Conservation (phyloP, 495 filamentous ascomycete genomes). For the Aspergillus incahuasiensis region DNA sequence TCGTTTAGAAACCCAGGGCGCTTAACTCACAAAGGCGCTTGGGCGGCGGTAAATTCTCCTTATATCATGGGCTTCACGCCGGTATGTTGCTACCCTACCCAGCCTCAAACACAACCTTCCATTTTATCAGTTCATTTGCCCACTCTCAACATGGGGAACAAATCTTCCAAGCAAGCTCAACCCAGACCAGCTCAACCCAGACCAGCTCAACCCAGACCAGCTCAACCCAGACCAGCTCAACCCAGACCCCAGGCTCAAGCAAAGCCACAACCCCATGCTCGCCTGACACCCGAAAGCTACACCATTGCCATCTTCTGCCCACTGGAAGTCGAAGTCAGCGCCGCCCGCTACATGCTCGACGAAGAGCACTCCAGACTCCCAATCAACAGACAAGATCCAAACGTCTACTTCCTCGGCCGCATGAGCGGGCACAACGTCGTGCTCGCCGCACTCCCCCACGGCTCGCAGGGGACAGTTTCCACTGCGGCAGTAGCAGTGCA, state of each 20-base stretch:
- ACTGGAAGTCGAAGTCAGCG: slow-evolving; percentile 24
- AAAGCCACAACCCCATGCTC: background rate
- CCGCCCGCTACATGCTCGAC: slow-evolving; percentile 28
- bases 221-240: too few species aligned
- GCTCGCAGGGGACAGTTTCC: slow-evolving; percentile 23
- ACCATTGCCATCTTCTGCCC: slow-evolving; percentile 33
- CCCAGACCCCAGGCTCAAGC: background rate
- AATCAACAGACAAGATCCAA: slow-evolving; percentile 15
- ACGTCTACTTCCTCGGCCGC: slow-evolving; percentile 28
- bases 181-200: too few species aligned
- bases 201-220: too few species aligned
- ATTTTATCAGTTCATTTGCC: too few species aligned
- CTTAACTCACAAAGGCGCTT: too few species aligned
- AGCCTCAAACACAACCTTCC: too few species aligned
- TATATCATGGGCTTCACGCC: too few species aligned
- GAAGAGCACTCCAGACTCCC: slow-evolving; percentile 20
- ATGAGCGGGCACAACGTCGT: slow-evolving; percentile 32
- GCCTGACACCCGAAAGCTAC: slow-evolving; percentile 9
- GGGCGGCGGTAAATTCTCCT: too few species aligned
- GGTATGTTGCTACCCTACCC: too few species aligned
- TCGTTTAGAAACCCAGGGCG: too few species aligned
- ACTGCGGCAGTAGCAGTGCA: slow-evolving; percentile 16
- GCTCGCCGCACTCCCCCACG: slow-evolving; percentile 24
- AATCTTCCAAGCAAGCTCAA: too few species aligned
- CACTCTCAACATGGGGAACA: too few species aligned